phyloP scores from a whole-genome alignment of 345 rosid species.

The Capsella bursapastoris region DNA sequence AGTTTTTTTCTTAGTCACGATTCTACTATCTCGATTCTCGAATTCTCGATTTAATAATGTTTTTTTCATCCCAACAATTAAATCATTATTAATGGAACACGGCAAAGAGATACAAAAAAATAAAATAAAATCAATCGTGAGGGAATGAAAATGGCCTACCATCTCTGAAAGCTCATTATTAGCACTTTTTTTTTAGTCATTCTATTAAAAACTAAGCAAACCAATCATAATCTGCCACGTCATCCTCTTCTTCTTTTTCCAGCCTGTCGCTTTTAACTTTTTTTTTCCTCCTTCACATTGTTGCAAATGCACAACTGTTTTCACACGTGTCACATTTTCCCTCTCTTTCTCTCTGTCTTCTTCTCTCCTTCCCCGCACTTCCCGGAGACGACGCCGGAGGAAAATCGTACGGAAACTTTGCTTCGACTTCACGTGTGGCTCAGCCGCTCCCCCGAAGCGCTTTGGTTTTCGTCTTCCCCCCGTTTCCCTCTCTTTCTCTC shows the following conservation, averaged over 20 bases:
- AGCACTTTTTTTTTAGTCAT: background rate
- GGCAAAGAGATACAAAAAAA: background rate
- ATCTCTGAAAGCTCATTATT: conserved; percentile 35
- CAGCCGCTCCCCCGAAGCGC: conserved; percentile 35
- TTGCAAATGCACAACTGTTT: conserved; percentile 22
- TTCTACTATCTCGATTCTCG: conserved; percentile 24
- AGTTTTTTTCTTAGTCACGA: conserved; percentile 10
- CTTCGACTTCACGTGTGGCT: conserved; percentile 30
- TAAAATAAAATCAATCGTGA: background rate
- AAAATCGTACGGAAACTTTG: conserved; percentile 37
- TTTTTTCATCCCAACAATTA: too few relatives aligned
- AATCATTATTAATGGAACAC: conserved; percentile 24
- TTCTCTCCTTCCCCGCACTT: conserved; percentile 28
- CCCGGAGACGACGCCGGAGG: conserved; percentile 48
- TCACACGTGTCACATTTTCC: conserved; percentile 47
- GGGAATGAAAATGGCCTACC: conserved; percentile 37
- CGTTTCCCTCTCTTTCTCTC: conserved; percentile 8
- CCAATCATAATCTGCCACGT: conserved; percentile 38
- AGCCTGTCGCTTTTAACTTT: conserved; percentile 38
- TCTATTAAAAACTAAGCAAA: background rate
- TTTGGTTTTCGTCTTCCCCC: background rate
- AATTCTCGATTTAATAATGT: conserved; percentile 20
- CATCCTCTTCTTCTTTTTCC: background rate
- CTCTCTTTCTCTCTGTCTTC: conserved; percentile 3
- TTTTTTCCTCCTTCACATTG: conserved; percentile 2